Percentiles rank a stretch among this genome's conserved stretches.
Conservation (phyloP, 2,329 filamentous ascomycete genomes). For the Colletotrichum horii region DNA sequence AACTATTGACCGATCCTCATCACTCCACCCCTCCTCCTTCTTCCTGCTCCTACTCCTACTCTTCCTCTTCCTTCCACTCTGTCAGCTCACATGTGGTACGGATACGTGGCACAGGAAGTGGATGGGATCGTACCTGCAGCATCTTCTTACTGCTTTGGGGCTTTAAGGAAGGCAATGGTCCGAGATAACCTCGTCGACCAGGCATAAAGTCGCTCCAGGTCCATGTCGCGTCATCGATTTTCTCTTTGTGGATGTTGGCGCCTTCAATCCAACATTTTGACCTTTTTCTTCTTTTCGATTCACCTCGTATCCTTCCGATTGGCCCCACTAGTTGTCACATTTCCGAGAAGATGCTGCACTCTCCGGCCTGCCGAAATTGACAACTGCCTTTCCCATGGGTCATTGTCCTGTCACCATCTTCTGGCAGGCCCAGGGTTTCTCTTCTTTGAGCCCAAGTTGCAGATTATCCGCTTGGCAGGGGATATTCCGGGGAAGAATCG, state of each 20-base stretch:
- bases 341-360: not conserved
- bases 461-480: not conserved
- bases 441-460: not conserved
- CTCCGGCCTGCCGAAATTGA: not conserved
- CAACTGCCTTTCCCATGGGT: not conserved
- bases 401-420: not conserved
- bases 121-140: not conserved
- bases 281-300: not conserved
- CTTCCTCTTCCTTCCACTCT: not conserved
- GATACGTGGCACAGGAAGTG: not conserved
- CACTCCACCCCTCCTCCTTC: not conserved
- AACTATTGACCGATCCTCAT: conserved; percentile 7
- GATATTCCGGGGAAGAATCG: not conserved
- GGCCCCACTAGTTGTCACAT: not conserved
- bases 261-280: not conserved
- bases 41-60: not conserved
- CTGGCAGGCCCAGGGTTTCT: not conserved
- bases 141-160: not conserved
- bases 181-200: not conserved
- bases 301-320: not conserved
- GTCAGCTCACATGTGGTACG: not conserved
- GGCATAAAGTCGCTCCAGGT: not conserved
- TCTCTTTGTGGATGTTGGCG: not conserved
- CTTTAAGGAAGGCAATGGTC: not conserved
- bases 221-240: not conserved